These are phyloP conservation scores for Didymosphaeria variabile DNA, from an alignment of 2,329 filamentous ascomycete genomes.

Conservation along the genomic window DNA sequence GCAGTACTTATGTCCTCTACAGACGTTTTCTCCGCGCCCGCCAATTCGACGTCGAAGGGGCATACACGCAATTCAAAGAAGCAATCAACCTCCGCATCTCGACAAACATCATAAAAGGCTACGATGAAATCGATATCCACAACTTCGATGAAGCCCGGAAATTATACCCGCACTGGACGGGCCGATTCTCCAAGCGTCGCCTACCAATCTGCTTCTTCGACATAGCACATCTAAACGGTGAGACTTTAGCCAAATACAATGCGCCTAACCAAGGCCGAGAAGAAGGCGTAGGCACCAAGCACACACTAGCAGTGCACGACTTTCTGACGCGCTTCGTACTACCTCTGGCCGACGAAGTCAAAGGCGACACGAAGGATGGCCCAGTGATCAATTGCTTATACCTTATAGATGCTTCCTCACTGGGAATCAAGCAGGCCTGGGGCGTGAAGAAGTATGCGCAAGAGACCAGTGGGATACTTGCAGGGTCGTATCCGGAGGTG, in stretches of 20 bases:
- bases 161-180: constrained; percentile 94
- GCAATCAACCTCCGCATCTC: neutral
- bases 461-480: constrained; percentile 84
- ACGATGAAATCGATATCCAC: neutral
- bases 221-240: constrained; percentile 81
- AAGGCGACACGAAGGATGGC: neutral
- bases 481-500: constrained; percentile 86
- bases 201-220: constrained; percentile 94
- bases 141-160: constrained; percentile 18
- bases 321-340: constrained; percentile 87
- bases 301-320: constrained; percentile 91
- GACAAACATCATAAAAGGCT: neutral
- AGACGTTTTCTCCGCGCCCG: neutral
- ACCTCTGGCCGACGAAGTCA: constrained; percentile 73
- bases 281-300: constrained; percentile 72
- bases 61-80: neutral
- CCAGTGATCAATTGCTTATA: neutral
- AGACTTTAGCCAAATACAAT: constrained; percentile 82
- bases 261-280: constrained; percentile 66
- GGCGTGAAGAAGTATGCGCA: constrained; percentile 94
- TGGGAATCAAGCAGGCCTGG: constrained; percentile 94
- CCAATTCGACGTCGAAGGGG: neutral
- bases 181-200: constrained; percentile 85
- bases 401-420: constrained; percentile 89
- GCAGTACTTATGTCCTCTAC: too few species aligned